Evolutionary conservation across 768 basidiomycete species (phyloP).

Genomic region (Lactarius sp.): DNA sequence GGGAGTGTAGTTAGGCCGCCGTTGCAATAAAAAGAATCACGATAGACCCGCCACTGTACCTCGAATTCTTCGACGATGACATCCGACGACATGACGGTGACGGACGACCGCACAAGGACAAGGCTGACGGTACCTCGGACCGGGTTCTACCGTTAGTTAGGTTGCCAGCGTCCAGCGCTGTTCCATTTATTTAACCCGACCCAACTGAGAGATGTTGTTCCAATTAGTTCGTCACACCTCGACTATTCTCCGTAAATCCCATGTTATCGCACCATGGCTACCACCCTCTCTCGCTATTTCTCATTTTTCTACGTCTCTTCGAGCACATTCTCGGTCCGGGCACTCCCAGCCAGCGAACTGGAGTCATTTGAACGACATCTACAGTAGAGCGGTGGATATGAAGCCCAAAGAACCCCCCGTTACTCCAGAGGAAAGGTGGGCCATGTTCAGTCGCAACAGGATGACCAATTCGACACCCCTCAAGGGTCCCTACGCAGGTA

Average conservation of each 20-base stretch:
- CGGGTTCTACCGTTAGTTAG: neutral
- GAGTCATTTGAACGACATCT: conserved; percentile 16
- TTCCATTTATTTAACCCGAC: neutral
- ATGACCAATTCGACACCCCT: neutral
- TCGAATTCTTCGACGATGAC: conserved; percentile 86
- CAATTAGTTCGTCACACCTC: neutral
- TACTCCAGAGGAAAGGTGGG: conserved; percentile 13
- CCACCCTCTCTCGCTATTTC: neutral
- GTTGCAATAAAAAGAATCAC: conserved; percentile 8
- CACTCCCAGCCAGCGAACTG: conserved; percentile 11
- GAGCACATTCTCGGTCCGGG: neutral
- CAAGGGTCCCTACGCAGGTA: conserved; percentile 22
- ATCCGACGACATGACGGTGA: conserved; percentile 52
- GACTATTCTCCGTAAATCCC: neutral
- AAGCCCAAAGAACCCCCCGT: neutral
- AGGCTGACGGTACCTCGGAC: conserved; percentile 5
- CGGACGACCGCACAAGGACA: neutral
- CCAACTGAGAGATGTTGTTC: conserved; percentile 11
- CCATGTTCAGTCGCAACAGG: conserved; percentile 13
- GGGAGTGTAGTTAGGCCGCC: neutral
- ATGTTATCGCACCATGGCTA: neutral
- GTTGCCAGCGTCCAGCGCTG: too few species aligned
- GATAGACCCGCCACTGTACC: conserved; percentile 40
- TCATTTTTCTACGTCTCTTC: neutral
- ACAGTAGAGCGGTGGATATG: neutral